phyloP scores from a whole-genome alignment of 2,329 filamentous ascomycete genomes.

The Neofusicoccum sp. region DNA sequence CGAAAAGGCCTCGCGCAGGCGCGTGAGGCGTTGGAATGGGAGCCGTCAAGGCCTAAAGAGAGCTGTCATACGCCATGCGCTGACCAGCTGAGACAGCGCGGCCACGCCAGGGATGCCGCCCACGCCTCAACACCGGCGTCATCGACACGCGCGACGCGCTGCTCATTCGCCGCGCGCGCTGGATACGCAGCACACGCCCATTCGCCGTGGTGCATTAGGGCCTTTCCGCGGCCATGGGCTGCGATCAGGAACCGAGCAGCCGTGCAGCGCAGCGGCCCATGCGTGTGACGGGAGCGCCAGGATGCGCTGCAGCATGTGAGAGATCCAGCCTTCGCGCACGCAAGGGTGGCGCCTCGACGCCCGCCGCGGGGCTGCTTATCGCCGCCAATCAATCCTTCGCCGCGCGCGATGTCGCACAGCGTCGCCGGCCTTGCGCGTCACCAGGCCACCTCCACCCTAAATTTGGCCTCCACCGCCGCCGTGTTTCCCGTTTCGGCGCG shows the following conservation, averaged over 20 bases:
- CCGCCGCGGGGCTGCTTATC: slow-evolving; percentile 4
- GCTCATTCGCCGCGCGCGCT: background rate
- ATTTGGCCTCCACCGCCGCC: background rate
- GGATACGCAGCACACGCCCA: background rate
- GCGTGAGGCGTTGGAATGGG: background rate
- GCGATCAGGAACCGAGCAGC: slow-evolving; percentile 13
- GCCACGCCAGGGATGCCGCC: background rate
- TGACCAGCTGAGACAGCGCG: slow-evolving; percentile 13
- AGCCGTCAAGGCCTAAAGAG: background rate
- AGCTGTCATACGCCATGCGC: slow-evolving; percentile 13
- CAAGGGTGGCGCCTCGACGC: no score
- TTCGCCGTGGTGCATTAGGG: background rate
- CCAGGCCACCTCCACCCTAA: background rate
- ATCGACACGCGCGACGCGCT: background rate
- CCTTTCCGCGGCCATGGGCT: background rate
- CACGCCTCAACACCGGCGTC: background rate
- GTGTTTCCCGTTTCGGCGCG: background rate
- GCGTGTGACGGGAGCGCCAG: background rate
- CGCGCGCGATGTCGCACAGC: background rate
- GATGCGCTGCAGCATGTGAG: slow-evolving; percentile 11
- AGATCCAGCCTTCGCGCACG: slow-evolving; percentile 13
- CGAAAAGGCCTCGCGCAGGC: background rate
- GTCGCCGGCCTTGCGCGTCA: slow-evolving; percentile 1
- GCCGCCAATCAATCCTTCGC: slow-evolving; percentile 1
- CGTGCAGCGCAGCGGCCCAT: no score